phyloP scores from a whole-genome alignment of 345 rosid genomes.

The Salix purpurea region DNA sequence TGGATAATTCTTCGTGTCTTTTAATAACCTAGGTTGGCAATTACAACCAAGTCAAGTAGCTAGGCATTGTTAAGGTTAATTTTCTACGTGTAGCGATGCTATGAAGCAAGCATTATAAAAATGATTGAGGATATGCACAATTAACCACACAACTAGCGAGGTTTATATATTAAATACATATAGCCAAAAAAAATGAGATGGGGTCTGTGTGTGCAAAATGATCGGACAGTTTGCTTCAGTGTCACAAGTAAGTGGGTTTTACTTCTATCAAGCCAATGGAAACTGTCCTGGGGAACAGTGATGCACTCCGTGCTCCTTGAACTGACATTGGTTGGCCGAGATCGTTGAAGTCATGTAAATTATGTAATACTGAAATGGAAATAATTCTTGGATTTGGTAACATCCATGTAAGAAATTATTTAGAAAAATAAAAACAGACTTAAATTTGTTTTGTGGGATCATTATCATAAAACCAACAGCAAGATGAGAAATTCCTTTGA shows the following conservation, averaged over 20 bases:
- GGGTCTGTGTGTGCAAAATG: constrained; percentile 8
- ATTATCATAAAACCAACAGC: neutral
- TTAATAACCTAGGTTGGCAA: constrained; percentile 6
- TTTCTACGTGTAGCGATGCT: constrained; percentile 34
- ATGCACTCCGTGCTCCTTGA: neutral
- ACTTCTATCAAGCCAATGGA: constrained; percentile 13
- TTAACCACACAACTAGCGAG: constrained; percentile 23
- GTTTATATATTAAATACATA: constrained; percentile 12
- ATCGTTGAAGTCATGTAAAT: constrained; percentile 14
- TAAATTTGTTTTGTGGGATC: neutral
- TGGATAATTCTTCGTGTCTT: constrained; percentile 18
- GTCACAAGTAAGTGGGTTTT: constrained; percentile 8
- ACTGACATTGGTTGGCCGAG: constrained; percentile 17
- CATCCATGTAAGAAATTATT: neutral
- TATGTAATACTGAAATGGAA: neutral
- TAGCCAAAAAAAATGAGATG: constrained; percentile 13
- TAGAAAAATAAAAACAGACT: neutral
- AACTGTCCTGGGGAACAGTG: constrained; percentile 22
- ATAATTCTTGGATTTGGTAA: constrained; percentile 35
- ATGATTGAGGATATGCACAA: constrained; percentile 18
- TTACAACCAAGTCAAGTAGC: neutral
- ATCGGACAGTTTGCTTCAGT: constrained; percentile 3
- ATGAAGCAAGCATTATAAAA: constrained; percentile 39
- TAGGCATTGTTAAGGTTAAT: neutral
- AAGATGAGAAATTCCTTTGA: neutral